Conservation (phyloP, 441 rosid species). For the Aleurites moluccanus region DNA sequence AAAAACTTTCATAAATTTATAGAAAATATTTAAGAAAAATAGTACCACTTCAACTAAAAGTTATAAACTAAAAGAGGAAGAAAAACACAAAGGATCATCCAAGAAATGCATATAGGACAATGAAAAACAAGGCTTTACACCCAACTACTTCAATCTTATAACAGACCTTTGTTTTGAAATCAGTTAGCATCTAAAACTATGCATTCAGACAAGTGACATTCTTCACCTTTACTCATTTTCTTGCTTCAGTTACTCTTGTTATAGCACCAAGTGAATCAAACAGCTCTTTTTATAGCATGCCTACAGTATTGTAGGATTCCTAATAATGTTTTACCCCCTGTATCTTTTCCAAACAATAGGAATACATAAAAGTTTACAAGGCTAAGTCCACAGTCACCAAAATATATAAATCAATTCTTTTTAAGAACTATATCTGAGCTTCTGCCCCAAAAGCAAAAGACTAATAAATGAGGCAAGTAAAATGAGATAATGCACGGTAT, state of each 20-base stretch:
- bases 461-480: not conserved
- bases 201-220: not conserved
- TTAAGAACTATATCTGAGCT: not conserved
- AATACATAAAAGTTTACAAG: not conserved
- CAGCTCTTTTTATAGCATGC: conserved; percentile 1
- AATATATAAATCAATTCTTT: not conserved
- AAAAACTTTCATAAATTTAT: not conserved
- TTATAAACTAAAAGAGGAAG: not conserved
- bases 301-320: not conserved
- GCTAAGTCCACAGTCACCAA: not conserved
- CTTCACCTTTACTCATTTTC: not conserved
- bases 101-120: not conserved
- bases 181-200: too few relatives aligned
- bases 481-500: not conserved
- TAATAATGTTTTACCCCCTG: not conserved
- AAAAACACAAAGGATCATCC: not conserved
- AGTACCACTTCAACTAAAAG: not conserved
- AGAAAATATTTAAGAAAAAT: not conserved
- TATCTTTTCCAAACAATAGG: not conserved
- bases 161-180: not conserved
- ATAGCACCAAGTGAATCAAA: too few relatives aligned
- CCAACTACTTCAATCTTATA: not conserved
- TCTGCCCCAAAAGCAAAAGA: not conserved
- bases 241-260: too few relatives aligned
- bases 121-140: not conserved